Conservation (phyloP, 2,329 filamentous ascomycete species). For the Lithohypha guttulata region DNA sequence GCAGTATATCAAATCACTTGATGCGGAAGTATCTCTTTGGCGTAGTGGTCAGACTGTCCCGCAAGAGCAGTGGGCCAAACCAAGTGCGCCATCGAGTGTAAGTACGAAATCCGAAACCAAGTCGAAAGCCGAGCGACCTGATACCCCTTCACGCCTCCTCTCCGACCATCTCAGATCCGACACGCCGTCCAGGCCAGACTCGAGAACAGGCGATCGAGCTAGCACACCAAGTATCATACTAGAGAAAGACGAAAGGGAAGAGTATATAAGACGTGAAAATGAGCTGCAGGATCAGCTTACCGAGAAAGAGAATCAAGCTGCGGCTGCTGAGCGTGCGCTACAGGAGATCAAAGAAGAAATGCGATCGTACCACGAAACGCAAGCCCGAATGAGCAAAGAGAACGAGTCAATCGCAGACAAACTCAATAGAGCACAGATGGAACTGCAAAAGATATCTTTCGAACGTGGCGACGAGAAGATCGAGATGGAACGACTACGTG, state of each 20-base stretch:
- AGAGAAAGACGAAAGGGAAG: constrained; percentile 93
- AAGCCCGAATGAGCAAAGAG: constrained; percentile 71
- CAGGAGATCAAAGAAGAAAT: constrained; percentile 81
- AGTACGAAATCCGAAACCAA: constrained; percentile 40
- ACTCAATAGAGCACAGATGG: constrained; percentile 90
- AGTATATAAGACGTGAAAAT: constrained; percentile 89
- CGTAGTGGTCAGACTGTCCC: constrained; percentile 79
- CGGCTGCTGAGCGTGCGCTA: constrained; percentile 66
- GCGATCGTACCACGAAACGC: constrained; percentile 71
- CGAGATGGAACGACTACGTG: constrained; percentile 94
- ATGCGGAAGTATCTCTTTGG: constrained; percentile 79
- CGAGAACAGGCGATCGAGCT: constrained; percentile 64
- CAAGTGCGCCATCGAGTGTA: constrained; percentile 35
- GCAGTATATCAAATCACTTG: constrained; percentile 69
- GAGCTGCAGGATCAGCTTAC: constrained; percentile 94
- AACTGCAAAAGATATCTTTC: constrained; percentile 87
- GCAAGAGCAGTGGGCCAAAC: constrained; percentile 73
- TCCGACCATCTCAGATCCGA: constrained; percentile 41
- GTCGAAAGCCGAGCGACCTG: constrained; percentile 40
- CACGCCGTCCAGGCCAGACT: constrained; percentile 49
- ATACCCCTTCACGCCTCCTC: constrained; percentile 48
- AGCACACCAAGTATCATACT: constrained; percentile 78
- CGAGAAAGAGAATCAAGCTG: constrained; percentile 77
- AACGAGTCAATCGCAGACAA: constrained; percentile 80
- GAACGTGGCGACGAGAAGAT: constrained; percentile 95